phyloP scores from a whole-genome alignment of 164 flowering plant genomes.

The Hamamelis virginiana region DNA sequence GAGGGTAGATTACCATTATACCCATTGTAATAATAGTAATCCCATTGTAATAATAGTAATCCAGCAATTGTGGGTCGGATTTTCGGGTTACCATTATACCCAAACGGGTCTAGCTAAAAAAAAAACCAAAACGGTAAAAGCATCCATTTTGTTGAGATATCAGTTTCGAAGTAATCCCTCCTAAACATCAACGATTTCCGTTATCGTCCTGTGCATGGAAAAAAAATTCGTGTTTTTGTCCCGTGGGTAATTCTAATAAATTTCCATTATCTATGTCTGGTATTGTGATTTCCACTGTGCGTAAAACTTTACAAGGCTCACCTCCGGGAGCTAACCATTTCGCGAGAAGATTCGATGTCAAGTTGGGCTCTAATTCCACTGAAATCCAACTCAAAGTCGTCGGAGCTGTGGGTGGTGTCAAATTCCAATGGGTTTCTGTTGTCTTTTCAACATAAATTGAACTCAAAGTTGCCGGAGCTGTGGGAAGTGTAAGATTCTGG shows the following conservation, averaged over 20 bases:
- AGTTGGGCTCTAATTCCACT: slow-evolving; percentile 52
- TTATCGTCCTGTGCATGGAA: slow-evolving; percentile 64
- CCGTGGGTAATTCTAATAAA: slow-evolving; percentile 43
- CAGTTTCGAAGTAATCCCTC: slow-evolving; percentile 95
- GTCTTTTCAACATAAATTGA: slow-evolving; percentile 3
- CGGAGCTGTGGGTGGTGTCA: slow-evolving; percentile 3
- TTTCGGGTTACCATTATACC: too few relatives aligned
- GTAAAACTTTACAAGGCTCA: slow-evolving; percentile 56
- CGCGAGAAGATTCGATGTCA: slow-evolving; percentile 51
- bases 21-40: too few relatives aligned
- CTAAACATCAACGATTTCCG: slow-evolving; percentile 54
- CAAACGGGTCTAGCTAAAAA: too few relatives aligned
- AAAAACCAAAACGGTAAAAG: too few relatives aligned
- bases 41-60: too few relatives aligned
- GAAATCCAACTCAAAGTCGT: slow-evolving; percentile 43
- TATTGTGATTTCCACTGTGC: slow-evolving; percentile 45
- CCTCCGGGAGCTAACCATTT: slow-evolving; percentile 70
- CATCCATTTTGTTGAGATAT: too few relatives aligned
- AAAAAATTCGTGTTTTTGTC: slow-evolving; percentile 60
- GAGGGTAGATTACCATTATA: too few relatives aligned
- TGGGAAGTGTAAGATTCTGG: slow-evolving; percentile 7
- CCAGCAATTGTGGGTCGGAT: too few relatives aligned
- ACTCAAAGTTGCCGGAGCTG: neutral
- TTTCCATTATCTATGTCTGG: slow-evolving; percentile 43
- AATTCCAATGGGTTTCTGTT: too few relatives aligned